Base-by-base conservation (phyloP, 768 basidiomycete genomes). In the Lactarius sanguifluus region DNA sequence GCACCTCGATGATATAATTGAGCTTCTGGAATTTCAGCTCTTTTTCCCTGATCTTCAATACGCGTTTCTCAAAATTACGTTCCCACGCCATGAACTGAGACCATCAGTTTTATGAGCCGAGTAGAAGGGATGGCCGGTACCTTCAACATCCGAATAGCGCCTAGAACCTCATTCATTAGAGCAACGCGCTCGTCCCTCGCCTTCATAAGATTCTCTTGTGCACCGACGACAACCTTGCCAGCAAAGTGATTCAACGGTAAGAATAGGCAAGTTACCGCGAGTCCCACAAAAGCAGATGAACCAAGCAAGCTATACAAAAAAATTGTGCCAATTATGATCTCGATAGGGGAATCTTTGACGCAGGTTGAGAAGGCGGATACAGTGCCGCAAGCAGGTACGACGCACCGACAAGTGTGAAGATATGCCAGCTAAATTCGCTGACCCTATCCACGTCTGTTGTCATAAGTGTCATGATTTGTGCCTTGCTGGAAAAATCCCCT, bases 401-500 rank as follows among this genome's bases (percentile, higher is more conserved):
- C 83, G 58, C 68, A 88, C 90, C 89, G 62, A 93, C 81, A 45
- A 93, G 82, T 1, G 88, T 79, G 73, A 90, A 92, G 60, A 89
- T 70, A 73, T 93, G 89, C 86, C 86, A 91, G 1, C 86, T 78
- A 72, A 96, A 92, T 59, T 96, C 92, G 75, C 89, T 86, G 68
- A 96, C 88, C 62, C 94, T 84, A 75, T 96, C 93, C 34, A 95
- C 92, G 70, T 97, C 94, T 6, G 93, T 94, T 7, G 94, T 96
- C 91, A 96, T 95, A 34, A 96, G 83, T 2, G 92, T 96, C 94
- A 96, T 95, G 71, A 97, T 87, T 77, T 96, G 84, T n/a, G 81
- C 79, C 72, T 86, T 86, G 64, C 81, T 82, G 32, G 79, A 80
- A 68, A 85, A 84, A 18, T 81, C 82, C n/a, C 78, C 81, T 36